phyloP scores from a whole-genome alignment of 306 rosid genomes.

The Glycine soja region DNA sequence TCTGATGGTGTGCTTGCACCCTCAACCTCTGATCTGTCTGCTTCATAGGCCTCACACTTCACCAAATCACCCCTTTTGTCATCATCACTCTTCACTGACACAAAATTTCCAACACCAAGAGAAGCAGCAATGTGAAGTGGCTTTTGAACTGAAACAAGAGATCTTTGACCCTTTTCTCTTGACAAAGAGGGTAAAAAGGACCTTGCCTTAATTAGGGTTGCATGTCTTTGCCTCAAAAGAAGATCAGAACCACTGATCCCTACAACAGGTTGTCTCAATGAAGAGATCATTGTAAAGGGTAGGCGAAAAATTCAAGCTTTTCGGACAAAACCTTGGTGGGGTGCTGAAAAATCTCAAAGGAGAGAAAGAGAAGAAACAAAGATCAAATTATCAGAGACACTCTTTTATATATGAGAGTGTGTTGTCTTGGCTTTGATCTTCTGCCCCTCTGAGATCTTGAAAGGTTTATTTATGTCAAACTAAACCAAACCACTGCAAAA shows the following conservation, averaged over 20 bases:
- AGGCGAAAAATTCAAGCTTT: constrained; percentile 39
- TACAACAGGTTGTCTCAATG: constrained; percentile 54
- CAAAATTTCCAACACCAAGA: constrained; percentile 44
- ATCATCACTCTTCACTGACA: constrained; percentile 41
- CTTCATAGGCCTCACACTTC: constrained; percentile 74
- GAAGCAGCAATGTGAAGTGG: constrained; percentile 69
- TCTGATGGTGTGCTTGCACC: constrained; percentile 50
- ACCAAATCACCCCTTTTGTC: constrained; percentile 46
- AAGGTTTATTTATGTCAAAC: constrained; percentile 38
- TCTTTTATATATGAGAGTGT: neutral
- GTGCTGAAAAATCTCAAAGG: constrained; percentile 23
- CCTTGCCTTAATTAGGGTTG: constrained; percentile 43
- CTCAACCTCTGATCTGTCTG: constrained; percentile 71
- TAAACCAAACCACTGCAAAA: constrained; percentile 24
- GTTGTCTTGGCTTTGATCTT: constrained; percentile 33
- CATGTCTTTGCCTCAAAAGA: constrained; percentile 45
- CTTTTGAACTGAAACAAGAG: constrained; percentile 48
- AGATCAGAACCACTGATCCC: constrained; percentile 49
- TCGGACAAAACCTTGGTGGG: constrained; percentile 38
- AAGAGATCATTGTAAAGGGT: constrained; percentile 53
- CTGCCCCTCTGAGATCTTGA: constrained; percentile 43
- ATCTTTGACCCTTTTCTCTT: constrained; percentile 26
- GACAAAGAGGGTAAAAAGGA: constrained; percentile 43
- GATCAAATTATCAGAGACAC: constrained; percentile 36
- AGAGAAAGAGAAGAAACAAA: neutral